Evolutionary conservation across 1,284 basidiomycete genomes (phyloP).

Genomic region (Leucoagaricus sp.): DNA sequence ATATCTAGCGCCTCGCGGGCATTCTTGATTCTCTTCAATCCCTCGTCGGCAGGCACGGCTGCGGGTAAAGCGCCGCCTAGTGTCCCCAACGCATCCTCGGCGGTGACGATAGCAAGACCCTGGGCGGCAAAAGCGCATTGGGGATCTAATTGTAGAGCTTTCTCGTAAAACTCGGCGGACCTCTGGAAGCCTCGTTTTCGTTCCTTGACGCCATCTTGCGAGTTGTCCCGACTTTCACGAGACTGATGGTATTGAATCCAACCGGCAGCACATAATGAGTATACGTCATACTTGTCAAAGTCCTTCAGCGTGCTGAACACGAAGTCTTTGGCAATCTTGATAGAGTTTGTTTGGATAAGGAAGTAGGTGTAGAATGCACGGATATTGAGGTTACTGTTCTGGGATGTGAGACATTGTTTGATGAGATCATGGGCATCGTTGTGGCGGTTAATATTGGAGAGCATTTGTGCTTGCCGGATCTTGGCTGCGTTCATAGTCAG

Average conservation of each 20-base stretch:
- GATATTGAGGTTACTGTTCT: conserved; percentile 73
- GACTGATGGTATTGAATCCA: conserved; percentile 85
- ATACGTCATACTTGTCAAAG: conserved; percentile 84
- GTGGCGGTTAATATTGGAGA: conserved; percentile 63
- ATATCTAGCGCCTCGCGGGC: conserved; percentile 84
- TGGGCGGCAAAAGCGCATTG: conserved; percentile 89
- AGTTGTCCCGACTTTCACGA: conserved; percentile 70
- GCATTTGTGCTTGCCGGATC: conserved; percentile 83
- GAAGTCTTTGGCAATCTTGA: conserved; percentile 81
- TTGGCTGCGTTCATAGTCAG: conserved; percentile 61
- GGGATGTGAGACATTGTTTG: conserved; percentile 81
- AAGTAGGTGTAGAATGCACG: conserved; percentile 89
- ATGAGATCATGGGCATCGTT: conserved; percentile 85
- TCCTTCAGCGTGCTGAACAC: conserved; percentile 84
- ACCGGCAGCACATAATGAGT: conserved; percentile 86
- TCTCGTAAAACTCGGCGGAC: conserved; percentile 88
- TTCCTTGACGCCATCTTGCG: conserved; percentile 64
- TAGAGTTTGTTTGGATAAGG: conserved; percentile 73
- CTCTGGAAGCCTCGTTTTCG: conserved; percentile 77
- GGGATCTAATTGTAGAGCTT: conserved; percentile 81
- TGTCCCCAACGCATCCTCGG: conserved; percentile 82
- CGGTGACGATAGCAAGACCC: conserved; percentile 88
- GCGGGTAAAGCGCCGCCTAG: conserved; percentile 52
- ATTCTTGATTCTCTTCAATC: conserved; percentile 63
- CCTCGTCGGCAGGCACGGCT: conserved; percentile 59